A percentile compares a stretch with the other conserved stretches of the same genome.
phyloP scores from a whole-genome alignment of 106 monocot species.

The Dioscorea alata region DNA sequence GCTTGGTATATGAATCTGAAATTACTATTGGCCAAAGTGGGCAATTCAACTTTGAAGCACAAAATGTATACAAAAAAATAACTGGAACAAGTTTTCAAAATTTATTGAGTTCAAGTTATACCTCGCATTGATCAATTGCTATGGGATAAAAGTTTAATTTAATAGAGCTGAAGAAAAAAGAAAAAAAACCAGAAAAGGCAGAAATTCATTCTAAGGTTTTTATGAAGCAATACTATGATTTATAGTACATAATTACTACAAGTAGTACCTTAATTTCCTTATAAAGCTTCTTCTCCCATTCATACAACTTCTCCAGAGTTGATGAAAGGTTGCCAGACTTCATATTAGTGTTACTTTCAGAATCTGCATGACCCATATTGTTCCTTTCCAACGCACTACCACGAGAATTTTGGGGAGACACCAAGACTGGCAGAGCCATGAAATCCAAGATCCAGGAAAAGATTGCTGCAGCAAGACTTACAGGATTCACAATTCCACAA shows the following conservation, averaged over 20 bases:
- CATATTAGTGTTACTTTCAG: slow-evolving; percentile 11
- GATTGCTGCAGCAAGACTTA: slow-evolving; percentile 42
- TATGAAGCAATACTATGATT: too few species aligned
- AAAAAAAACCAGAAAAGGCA: too few species aligned
- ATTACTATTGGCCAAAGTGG: too few species aligned
- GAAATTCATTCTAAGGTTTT: too few species aligned
- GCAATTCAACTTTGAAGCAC: too few species aligned
- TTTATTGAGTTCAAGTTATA: too few species aligned
- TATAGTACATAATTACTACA: background rate
- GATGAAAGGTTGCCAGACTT: slow-evolving; percentile 44
- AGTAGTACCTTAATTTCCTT: slow-evolving; percentile 69
- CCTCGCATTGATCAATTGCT: too few species aligned
- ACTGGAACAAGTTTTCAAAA: too few species aligned
- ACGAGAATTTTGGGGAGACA: slow-evolving; percentile 17
- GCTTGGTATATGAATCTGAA: too few species aligned
- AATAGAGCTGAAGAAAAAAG: too few species aligned
- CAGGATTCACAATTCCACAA: slow-evolving; percentile 1
- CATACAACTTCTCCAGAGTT: slow-evolving; percentile 64
- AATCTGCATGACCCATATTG: background rate
- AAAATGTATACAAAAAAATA: too few species aligned
- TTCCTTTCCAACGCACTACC: background rate
- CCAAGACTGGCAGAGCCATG: slow-evolving; percentile 22
- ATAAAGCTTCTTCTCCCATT: slow-evolving; percentile 89
- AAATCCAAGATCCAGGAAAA: slow-evolving; percentile 44
- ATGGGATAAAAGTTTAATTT: too few species aligned